Percentiles rank a stretch among this genome's conserved stretches.
These are phyloP conservation scores for Neurospora tetraspora DNA, from an alignment of 495 filamentous ascomycete species.

Conservation along the genomic window DNA sequence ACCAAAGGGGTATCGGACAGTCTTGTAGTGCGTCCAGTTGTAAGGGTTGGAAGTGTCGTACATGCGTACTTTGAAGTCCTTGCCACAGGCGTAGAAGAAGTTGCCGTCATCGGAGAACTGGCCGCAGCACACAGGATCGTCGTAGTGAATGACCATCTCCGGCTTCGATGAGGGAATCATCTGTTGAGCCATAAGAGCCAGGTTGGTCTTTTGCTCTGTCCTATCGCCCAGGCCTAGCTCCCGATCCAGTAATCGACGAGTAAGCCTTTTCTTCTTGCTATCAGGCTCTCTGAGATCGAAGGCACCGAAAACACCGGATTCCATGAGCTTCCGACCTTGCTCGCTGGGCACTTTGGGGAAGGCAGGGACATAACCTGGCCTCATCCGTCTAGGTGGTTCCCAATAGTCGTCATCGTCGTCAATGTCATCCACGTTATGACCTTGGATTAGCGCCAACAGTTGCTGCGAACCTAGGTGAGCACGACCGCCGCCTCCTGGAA, in stretches of 20 bases:
- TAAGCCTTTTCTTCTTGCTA: slow-evolving; percentile 50
- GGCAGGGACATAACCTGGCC: slow-evolving; percentile 29
- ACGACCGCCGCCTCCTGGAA: slow-evolving; percentile 14
- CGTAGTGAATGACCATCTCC: slow-evolving; percentile 82
- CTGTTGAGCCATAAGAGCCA: slow-evolving; percentile 50
- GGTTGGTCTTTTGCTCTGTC: slow-evolving; percentile 42
- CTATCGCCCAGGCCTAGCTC: slow-evolving; percentile 58
- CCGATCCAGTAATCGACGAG: slow-evolving; percentile 61
- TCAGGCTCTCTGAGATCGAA: slow-evolving; percentile 43
- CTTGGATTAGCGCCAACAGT: slow-evolving; percentile 1
- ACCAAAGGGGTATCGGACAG: slow-evolving; percentile 72
- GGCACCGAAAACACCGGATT: slow-evolving; percentile 64
- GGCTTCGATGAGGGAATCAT: slow-evolving; percentile 64
- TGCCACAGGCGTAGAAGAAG: slow-evolving; percentile 91
- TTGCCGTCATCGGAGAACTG: slow-evolving; percentile 96
- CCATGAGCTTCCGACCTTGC: slow-evolving; percentile 65
- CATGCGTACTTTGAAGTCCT: slow-evolving; percentile 91
- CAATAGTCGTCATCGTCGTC: slow-evolving; percentile 28
- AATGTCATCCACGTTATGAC: neutral
- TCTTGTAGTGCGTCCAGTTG: slow-evolving; percentile 94
- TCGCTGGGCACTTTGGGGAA: slow-evolving; percentile 75
- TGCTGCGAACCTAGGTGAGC: neutral
- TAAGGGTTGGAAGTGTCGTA: slow-evolving; percentile 97
- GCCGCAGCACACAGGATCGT: slow-evolving; percentile 79
- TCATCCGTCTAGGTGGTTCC: slow-evolving; percentile 9